These are phyloP conservation scores for Phytopythium vexans DNA, from an alignment of 352 stramenopile genomes.

Conservation along the genomic window DNA sequence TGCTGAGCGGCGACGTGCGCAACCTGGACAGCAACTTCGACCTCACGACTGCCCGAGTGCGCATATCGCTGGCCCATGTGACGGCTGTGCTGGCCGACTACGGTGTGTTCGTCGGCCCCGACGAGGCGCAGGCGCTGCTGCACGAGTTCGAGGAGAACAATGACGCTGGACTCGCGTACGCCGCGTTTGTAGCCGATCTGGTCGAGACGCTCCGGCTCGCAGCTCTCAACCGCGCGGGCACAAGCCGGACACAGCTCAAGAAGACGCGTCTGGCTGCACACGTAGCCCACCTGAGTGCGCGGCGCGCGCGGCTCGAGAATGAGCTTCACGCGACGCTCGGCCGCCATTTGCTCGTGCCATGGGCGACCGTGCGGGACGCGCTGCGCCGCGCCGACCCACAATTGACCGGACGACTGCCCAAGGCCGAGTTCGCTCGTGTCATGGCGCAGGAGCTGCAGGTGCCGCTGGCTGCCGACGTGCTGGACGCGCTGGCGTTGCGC, in stretches of 20 bases:
- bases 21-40: constrained; percentile 72
- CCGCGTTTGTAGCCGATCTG: constrained; percentile 59
- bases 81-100: constrained; percentile 43
- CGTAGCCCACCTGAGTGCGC: constrained; percentile 39
- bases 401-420: constrained; percentile 31
- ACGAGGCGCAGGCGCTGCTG: constrained; percentile 55
- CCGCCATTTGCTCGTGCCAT: constrained; percentile 45
- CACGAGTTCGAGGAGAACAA: constrained; percentile 83
- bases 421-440: constrained; percentile 38
- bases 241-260: constrained; percentile 43
- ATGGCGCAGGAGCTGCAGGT: constrained; percentile 27
- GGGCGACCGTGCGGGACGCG: constrained; percentile 48
- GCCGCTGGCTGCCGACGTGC: constrained; percentile 19
- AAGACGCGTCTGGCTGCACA: constrained; percentile 55
- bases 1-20: constrained; percentile 63
- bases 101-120: constrained; percentile 42
- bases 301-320: constrained; percentile 39
- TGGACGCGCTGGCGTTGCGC: constrained; percentile 41
- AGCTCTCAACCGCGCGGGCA: constrained; percentile 31
- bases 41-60: constrained; percentile 39
- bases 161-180: constrained; percentile 50
- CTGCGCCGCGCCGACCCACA: constrained; percentile 36
- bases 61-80: constrained; percentile 41
- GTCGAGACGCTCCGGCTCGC: constrained; percentile 42
- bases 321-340: constrained; percentile 44